Base-by-base conservation (phyloP, 106 monocot species). In the Dendrobium officinale region DNA sequence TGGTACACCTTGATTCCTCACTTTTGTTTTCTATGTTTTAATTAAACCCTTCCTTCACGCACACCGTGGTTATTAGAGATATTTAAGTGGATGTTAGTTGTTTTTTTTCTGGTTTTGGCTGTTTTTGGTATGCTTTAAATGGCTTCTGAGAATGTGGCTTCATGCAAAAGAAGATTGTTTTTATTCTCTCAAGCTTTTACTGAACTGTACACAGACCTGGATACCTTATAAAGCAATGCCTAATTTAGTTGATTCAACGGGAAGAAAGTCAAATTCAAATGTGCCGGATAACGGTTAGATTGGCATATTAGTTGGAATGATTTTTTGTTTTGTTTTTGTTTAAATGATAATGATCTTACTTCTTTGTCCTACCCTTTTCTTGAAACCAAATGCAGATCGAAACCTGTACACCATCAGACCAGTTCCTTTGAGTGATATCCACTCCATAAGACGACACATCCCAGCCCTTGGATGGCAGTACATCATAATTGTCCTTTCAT, bases 381-480 rank as follows among this genome's bases (percentile, higher is more conserved):
- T 72, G 72, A 17, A 33, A 33, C 17, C 13, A 72, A 40, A 40
- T 82, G 27, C 90, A 96, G 96, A 96, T 88, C 86, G 94, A 79
- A 90, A 86, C 44, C 78, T 96, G 22, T 96, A 96, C 64, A 84
- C 90, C 4, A 96, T 96, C 67, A 86, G 84, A 78, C 83, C 88
- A 54, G 80, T 95, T 72, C 72, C 94, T 73, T 40, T 96, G 77
- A 86, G 79, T 72, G 94, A 90, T 79, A 86, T 96, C 6, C 92
- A 85, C 75, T 96, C 92, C 10, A 84, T 96, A 44, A 90, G 94
- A 40, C 92, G 92, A 73, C 94, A 96, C 76, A 88, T 89, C 0
- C 94, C 96, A 33, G 19, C 93, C 20, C 83, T 96, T 88, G 90
- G 92, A 33, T 96, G 87, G 88, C 94, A 89, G 61, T 96, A 96